phyloP scores from a whole-genome alignment of 108 stramenopile species.

The Nitzschia palea region DNA sequence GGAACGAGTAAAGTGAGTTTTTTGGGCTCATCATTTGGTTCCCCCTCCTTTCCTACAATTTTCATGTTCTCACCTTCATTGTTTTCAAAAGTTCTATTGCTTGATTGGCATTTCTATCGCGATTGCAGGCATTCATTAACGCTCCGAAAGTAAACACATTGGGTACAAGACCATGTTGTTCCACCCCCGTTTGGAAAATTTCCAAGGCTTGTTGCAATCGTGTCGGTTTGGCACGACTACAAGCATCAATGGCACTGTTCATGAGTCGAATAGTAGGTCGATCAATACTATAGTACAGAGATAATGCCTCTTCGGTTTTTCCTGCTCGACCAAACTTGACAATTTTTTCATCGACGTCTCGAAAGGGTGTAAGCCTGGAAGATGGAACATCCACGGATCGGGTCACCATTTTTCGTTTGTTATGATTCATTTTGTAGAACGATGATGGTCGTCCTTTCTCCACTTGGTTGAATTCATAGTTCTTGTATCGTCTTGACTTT shows the following conservation, averaged over 20 bases:
- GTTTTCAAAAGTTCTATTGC: slow-evolving; percentile 47
- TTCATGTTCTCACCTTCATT: slow-evolving; percentile 46
- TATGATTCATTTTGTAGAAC: not conserved
- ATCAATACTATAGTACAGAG: slow-evolving; percentile 37
- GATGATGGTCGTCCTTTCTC: slow-evolving; percentile 8
- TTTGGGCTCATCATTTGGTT: not conserved
- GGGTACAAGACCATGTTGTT: slow-evolving; percentile 33
- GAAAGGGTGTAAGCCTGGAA: not conserved
- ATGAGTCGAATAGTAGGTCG: slow-evolving; percentile 58
- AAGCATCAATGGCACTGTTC: slow-evolving; percentile 81
- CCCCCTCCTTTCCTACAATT: no score
- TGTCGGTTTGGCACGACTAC: slow-evolving; percentile 58
- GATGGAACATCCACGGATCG: not conserved
- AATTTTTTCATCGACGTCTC: slow-evolving; percentile 36
- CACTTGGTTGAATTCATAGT: no score
- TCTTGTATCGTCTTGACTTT: no score
- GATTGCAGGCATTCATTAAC: slow-evolving; percentile 66
- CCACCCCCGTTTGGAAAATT: slow-evolving; percentile 30
- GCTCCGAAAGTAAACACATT: slow-evolving; percentile 83
- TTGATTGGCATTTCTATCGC: slow-evolving; percentile 48
- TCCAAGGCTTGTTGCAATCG: slow-evolving; percentile 50
- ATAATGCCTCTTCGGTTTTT: slow-evolving; percentile 58
- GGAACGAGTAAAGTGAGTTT: not conserved
- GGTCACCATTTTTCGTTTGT: not conserved
- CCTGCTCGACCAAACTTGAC: slow-evolving; percentile 50